These are phyloP conservation scores for Fusarium illudens DNA, from an alignment of 2,329 filamentous ascomycete species.

Conservation along the genomic window DNA sequence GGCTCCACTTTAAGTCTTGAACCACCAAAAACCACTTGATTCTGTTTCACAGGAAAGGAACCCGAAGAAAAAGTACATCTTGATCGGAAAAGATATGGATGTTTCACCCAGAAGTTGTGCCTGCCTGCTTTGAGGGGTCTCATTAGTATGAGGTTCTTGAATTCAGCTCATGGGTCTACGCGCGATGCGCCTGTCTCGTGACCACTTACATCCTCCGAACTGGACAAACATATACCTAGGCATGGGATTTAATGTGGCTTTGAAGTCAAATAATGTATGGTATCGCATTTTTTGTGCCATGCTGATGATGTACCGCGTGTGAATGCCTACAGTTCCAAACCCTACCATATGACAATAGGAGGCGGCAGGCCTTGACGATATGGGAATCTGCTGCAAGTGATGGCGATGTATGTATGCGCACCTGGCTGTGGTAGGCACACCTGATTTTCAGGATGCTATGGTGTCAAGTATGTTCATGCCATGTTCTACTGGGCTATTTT, in stretches of 20 bases:
- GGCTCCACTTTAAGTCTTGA: not conserved
- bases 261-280: not conserved
- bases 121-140: not conserved
- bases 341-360: not conserved
- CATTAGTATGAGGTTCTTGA: not conserved
- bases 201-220: not conserved
- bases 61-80: no score
- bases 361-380: not conserved
- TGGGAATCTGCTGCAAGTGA: not conserved
- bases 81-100: no score
- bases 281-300: not conserved
- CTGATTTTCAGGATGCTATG: not conserved
- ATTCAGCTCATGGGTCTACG: not conserved
- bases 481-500: not conserved
- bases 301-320: not conserved
- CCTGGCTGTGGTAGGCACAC: not conserved
- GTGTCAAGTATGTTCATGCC: not conserved
- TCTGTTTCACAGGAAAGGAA: no score
- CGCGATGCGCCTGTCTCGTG: no score
- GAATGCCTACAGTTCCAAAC: not conserved
- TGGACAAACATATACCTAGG: not conserved
- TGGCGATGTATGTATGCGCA: not conserved
- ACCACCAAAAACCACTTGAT: not conserved
- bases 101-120: no score
- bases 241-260: not conserved